Base-by-base conservation (phyloP, 2,329 filamentous ascomycete genomes). In the Hansfordia pulvinata region DNA sequence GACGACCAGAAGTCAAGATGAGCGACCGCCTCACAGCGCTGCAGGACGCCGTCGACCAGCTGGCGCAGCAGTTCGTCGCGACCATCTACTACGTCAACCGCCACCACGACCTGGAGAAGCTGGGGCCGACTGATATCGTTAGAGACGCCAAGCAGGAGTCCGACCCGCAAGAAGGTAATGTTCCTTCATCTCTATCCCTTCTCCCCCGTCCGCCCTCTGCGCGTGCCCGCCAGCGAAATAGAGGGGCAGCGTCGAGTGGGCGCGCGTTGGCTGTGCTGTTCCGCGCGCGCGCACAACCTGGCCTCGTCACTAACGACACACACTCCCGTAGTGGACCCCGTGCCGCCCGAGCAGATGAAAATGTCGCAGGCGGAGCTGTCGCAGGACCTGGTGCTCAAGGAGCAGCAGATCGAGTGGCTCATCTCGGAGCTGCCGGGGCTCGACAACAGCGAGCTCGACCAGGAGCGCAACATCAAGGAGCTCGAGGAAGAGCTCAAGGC, bases 21-120 rank as follows among this genome's bases (percentile, higher is more conserved):
- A 67, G 68, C 16, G 83, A 92, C 47, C 64, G 77, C 35, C 64
- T 92, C 31, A 88, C 83, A 2, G 82, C 90, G 50, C 62, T 90
- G 31, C 83, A 92, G 53, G 81, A 90, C 57, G 76, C 80, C 51
- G 70, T 88, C 33, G 82, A 90, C 44, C 74, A 85, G 64, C 64
- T 80, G 18, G 69, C 70, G 11, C 70, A 73, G 36, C 74, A 79
- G 50, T 77, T 79, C 43, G 69, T 79, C 33, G 71, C 74, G 23
- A 69, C 64, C 30, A 59, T 78, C 34, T 69, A 76, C 50, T 76
- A 72, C 46, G 63, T 80, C 32, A 68, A 76, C 42, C 63, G 61
- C 19, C 75, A 78, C 41, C 77, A 84, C 50, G 75, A 76, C 36
- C 65, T 76, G 28, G 63, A 71, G 40, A 64, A 56, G 2, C 59